Evolutionary conservation across 192 early-diverging fungal species (phyloP).

Genomic region (Nowakowskiella sp.): DNA sequence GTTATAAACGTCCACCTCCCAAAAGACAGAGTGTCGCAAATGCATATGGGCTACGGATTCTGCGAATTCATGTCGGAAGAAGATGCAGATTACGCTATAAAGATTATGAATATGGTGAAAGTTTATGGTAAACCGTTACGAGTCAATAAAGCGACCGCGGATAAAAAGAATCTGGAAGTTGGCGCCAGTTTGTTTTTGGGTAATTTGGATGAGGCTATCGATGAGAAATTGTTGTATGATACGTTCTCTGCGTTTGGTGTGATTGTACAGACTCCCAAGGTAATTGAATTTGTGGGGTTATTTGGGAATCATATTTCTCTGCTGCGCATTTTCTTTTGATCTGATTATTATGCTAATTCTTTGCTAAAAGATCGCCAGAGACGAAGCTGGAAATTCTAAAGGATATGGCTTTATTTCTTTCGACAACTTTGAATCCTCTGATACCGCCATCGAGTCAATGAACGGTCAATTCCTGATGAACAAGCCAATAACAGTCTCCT

Average conservation of each 20-base stretch:
- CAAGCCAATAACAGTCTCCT: conserved; percentile 81
- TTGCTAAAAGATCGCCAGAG: conserved; percentile 57
- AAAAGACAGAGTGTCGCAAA: conserved; percentile 92
- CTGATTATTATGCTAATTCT: conserved; percentile 14
- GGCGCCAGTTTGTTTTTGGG: conserved; percentile 96
- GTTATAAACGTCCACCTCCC: conserved; percentile 94
- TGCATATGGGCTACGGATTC: conserved; percentile 92
- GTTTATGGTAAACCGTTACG: conserved; percentile 91
- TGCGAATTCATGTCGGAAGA: conserved; percentile 88
- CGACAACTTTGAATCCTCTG: conserved; percentile 90
- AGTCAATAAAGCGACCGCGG: conserved; percentile 88
- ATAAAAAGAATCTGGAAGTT: conserved; percentile 79
- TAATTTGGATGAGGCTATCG: conserved; percentile 84
- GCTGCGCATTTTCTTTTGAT: background rate
- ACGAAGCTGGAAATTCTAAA: conserved; percentile 78
- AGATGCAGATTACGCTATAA: conserved; percentile 93
- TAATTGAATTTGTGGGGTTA: conserved; percentile 6
- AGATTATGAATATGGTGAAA: conserved; percentile 96
- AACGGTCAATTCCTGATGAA: conserved; percentile 94
- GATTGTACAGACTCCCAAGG: conserved; percentile 76
- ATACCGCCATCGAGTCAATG: conserved; percentile 97
- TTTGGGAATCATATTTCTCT: background rate
- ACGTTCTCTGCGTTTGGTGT: conserved; percentile 93
- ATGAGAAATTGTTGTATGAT: conserved; percentile 87
- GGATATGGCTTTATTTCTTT: conserved; percentile 91